phyloP scores from a whole-genome alignment of 805 yeast species.

The Sungouiozyma ichnusensis region DNA sequence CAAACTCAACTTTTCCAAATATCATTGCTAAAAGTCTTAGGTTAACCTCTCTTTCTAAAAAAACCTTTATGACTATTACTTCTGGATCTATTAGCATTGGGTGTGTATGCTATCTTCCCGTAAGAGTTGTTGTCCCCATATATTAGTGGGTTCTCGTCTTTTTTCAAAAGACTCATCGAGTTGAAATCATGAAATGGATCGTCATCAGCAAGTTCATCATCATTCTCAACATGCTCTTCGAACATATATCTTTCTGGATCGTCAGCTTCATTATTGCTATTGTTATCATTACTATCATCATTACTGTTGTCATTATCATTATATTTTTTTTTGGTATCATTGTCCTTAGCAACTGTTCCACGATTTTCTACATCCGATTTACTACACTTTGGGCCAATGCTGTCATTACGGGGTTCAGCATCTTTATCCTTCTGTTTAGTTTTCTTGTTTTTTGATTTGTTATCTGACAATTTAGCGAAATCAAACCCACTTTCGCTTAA shows the following conservation, averaged over 20 bases:
- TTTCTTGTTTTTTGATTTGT: constrained; percentile 15
- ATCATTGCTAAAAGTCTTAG: no score
- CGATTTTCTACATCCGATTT: background rate
- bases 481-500: constrained; percentile 46
- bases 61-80: constrained; percentile 30
- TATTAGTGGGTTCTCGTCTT: constrained; percentile 42
- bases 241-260: constrained; percentile 23
- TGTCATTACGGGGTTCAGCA: background rate
- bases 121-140: constrained; percentile 37
- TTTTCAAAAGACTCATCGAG: constrained; percentile 77
- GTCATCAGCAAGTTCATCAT: constrained; percentile 30
- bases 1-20: no score
- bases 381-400: no score
- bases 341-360: background rate
- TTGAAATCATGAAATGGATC: constrained; percentile 83
- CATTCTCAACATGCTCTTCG: constrained; percentile 27
- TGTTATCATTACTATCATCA: background rate
- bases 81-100: constrained; percentile 31
- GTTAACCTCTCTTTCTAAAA: constrained; percentile 19
- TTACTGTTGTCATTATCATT: background rate
- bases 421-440: constrained; percentile 16
- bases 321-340: background rate
- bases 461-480: constrained; percentile 31
- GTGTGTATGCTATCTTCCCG: constrained; percentile 34
- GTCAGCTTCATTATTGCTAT: constrained; percentile 10